phyloP scores from a whole-genome alignment of 805 yeast species.

The Cyberlindnera maritima region DNA sequence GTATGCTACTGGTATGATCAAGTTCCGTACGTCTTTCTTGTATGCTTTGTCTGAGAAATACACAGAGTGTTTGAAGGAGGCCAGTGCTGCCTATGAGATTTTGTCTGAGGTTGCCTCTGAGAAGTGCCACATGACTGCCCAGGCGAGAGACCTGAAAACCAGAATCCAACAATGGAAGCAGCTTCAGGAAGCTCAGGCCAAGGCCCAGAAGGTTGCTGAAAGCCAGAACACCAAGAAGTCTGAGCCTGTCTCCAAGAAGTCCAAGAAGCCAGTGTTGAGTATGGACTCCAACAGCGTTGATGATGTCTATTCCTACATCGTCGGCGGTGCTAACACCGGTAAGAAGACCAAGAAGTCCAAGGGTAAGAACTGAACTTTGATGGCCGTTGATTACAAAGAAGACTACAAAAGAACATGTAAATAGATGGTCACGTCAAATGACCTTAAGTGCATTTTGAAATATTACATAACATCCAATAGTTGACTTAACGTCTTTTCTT shows the following conservation, averaged over 20 bases:
- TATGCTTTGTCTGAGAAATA: slow-evolving; percentile 51
- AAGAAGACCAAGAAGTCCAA: slow-evolving; percentile 10
- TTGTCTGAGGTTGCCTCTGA: slow-evolving; percentile 63
- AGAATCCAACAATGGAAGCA: slow-evolving; percentile 52
- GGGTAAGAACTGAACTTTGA: neutral
- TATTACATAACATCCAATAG: neutral
- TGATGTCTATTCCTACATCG: slow-evolving; percentile 10
- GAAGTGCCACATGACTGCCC: slow-evolving; percentile 63
- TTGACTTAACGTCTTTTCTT: neutral
- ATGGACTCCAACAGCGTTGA: slow-evolving; percentile 13
- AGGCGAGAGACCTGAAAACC: slow-evolving; percentile 61
- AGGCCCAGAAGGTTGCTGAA: slow-evolving; percentile 20
- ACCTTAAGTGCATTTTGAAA: neutral
- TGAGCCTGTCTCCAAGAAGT: slow-evolving; percentile 24
- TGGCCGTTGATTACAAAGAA: neutral
- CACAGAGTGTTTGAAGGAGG: slow-evolving; percentile 53
- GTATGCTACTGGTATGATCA: slow-evolving; percentile 60
- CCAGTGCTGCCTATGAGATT: slow-evolving; percentile 52
- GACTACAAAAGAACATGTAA: slow-evolving; percentile 1
- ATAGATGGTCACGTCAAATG: neutral
- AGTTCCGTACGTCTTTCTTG: slow-evolving; percentile 67
- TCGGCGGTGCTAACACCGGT: slow-evolving; percentile 19
- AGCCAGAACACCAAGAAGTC: slow-evolving; percentile 32
- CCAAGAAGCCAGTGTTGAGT: slow-evolving; percentile 29
- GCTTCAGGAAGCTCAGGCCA: slow-evolving; percentile 42